Conservation (phyloP, 495 filamentous ascomycete genomes). For the Aspergillus avenaceus region DNA sequence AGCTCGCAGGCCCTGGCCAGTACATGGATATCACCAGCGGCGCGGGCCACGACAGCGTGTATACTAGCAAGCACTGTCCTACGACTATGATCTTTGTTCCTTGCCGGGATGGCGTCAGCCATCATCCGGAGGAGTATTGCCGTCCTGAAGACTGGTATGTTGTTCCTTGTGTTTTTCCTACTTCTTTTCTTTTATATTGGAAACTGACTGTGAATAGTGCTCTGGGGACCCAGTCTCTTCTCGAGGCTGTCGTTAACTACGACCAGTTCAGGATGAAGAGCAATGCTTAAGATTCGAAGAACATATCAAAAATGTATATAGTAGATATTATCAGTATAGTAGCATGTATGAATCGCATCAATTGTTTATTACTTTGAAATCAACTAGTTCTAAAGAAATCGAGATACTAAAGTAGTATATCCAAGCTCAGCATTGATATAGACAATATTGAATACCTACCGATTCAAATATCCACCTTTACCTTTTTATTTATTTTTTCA, state of each 20-base stretch:
- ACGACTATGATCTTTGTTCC: slow-evolving; percentile 64
- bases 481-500: too few relatives aligned
- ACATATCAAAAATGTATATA: too few relatives aligned
- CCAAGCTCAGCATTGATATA: too few relatives aligned
- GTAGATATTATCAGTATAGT: too few relatives aligned
- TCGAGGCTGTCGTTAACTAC: slow-evolving; percentile 34
- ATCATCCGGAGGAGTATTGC: slow-evolving; percentile 58
- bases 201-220: slow-evolving; percentile 21
- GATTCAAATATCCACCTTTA: too few relatives aligned
- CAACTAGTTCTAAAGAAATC: too few relatives aligned
- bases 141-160: slow-evolving; percentile 52
- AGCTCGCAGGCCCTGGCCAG: slow-evolving; percentile 33
- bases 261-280: slow-evolving; percentile 15
- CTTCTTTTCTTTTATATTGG: neutral
- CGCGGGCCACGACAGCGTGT: slow-evolving; percentile 59
- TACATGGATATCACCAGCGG: slow-evolving; percentile 46
- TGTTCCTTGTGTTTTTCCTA: too few relatives aligned
- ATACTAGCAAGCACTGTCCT: slow-evolving; percentile 51
- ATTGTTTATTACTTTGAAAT: too few relatives aligned
- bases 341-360: too few relatives aligned
- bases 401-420: too few relatives aligned
- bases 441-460: too few relatives aligned
- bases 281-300: neutral
- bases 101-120: slow-evolving; percentile 56
- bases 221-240: slow-evolving; percentile 30